Percentiles rank a stretch among this genome's conserved stretches.
Conservation (phyloP, 768 basidiomycete species). For the Galerina marginata region DNA sequence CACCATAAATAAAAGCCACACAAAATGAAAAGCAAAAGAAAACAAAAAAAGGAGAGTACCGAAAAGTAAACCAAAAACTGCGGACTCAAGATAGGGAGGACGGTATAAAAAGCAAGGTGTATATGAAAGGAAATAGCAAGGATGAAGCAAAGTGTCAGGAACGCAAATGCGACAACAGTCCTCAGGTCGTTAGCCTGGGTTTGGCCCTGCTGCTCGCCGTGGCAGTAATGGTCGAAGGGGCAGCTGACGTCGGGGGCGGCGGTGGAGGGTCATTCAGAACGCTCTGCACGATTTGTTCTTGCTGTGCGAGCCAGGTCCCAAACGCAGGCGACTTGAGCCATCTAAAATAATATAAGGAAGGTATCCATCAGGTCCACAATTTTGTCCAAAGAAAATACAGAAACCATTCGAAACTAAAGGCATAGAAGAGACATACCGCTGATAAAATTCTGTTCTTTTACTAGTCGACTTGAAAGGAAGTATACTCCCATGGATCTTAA, state of each 20-base stretch:
- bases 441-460: slow-evolving; percentile 77
- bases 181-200: too few species aligned
- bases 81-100: too few species aligned
- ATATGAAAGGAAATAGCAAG: too few species aligned
- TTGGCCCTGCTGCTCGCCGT: too few species aligned
- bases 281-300: slow-evolving; percentile 71
- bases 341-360: slow-evolving; percentile 22
- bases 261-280: slow-evolving; percentile 45
- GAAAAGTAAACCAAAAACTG: too few species aligned
- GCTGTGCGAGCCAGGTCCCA: slow-evolving; percentile 78
- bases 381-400: background rate
- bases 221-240: background rate
- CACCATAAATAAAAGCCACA: too few species aligned
- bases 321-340: slow-evolving; percentile 82
- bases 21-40: too few species aligned
- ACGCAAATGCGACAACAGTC: too few species aligned
- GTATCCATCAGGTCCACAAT: background rate
- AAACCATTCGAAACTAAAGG: background rate
- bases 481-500: slow-evolving; percentile 71
- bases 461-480: slow-evolving; percentile 75
- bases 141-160: too few species aligned
- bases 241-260: background rate
- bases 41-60: too few species aligned
- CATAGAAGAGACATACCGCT: slow-evolving; percentile 36
- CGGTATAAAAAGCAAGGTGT: too few species aligned